Evolutionary conservation across 805 yeast species (phyloP).

Genomic region (Starmerella roubikii): DNA sequence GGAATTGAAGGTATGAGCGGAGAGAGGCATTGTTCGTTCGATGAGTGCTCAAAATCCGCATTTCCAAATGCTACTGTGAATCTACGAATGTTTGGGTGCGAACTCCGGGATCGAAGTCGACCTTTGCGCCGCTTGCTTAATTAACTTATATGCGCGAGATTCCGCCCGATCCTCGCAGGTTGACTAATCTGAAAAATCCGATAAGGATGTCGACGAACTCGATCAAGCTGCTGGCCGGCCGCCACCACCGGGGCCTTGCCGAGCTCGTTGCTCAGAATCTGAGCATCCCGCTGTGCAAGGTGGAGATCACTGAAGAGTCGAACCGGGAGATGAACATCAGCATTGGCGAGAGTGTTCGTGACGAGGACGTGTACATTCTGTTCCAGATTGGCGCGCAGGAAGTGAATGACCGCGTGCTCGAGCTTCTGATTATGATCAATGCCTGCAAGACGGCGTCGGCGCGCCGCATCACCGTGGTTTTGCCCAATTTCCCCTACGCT

Average conservation of each 20-base stretch:
- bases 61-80: too few relatives aligned
- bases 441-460: conserved; percentile 95
- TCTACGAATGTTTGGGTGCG: too few relatives aligned
- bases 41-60: too few relatives aligned
- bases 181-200: too few relatives aligned
- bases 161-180: too few relatives aligned
- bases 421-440: conserved; percentile 75
- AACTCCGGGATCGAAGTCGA: too few relatives aligned
- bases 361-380: conserved; percentile 47
- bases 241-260: conserved; percentile 65
- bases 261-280: conserved; percentile 52
- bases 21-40: too few relatives aligned
- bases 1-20: too few relatives aligned
- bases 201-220: conserved; percentile 19
- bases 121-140: too few relatives aligned
- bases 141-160: too few relatives aligned
- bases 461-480: conserved; percentile 82
- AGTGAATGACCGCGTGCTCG: conserved; percentile 77
- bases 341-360: conserved; percentile 82
- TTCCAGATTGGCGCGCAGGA: conserved; percentile 74
- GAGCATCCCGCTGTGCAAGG: conserved; percentile 38
- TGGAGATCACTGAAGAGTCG: conserved; percentile 41
- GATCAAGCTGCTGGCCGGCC: conserved; percentile 44
- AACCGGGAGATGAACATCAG: conserved; percentile 20
- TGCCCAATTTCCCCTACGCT: conserved; percentile 95